A percentile compares a stretch with the other conserved stretches of the same genome.
Evolutionary conservation across 805 yeast genomes (phyloP).

Genomic region (Ogataea zsoltii): DNA sequence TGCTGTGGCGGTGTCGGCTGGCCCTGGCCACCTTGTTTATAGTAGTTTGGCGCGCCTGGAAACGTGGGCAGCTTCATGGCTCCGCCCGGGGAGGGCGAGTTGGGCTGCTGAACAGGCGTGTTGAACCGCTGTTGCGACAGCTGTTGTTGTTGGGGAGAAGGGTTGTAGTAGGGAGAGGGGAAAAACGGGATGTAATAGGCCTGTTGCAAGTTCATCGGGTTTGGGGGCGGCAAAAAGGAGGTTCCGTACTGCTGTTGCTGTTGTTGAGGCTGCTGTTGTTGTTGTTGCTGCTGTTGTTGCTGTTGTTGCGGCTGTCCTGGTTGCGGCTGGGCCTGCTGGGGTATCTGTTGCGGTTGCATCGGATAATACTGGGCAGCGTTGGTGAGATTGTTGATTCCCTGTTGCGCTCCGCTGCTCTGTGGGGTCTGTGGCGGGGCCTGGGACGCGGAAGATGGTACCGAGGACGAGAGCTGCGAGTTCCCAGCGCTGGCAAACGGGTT

Average conservation of each 20-base stretch:
- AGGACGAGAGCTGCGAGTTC: constrained; percentile 1
- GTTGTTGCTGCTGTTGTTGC: constrained; percentile 12
- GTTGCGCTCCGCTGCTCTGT: constrained; percentile 15
- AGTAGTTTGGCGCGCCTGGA: constrained; percentile 15
- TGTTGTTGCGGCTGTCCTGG: constrained; percentile 9
- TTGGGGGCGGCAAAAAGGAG: constrained; percentile 29
- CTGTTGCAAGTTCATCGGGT: constrained; percentile 26
- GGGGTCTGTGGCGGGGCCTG: constrained; percentile 10
- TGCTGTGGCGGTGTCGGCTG: constrained; percentile 9
- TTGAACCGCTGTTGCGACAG: constrained; percentile 25
- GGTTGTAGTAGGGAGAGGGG: constrained; percentile 24
- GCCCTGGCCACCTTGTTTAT: constrained; percentile 5
- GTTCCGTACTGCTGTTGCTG: constrained; percentile 24
- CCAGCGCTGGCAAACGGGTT: constrained; percentile 11
- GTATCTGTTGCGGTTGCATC: constrained; percentile 15
- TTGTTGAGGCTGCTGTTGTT: constrained; percentile 20
- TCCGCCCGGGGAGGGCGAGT: constrained; percentile 11
- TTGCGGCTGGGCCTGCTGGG: no score
- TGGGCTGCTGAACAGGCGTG: constrained; percentile 14
- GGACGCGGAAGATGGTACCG: constrained; percentile 11
- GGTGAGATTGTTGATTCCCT: constrained; percentile 12
- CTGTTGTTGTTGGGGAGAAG: constrained; percentile 25
- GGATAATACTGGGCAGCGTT: constrained; percentile 21
- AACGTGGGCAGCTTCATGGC: constrained; percentile 18
- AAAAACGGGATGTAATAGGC: constrained; percentile 27